Conservation (phyloP, 2,329 filamentous ascomycete genomes). For the Calonectria multiphialidica region DNA sequence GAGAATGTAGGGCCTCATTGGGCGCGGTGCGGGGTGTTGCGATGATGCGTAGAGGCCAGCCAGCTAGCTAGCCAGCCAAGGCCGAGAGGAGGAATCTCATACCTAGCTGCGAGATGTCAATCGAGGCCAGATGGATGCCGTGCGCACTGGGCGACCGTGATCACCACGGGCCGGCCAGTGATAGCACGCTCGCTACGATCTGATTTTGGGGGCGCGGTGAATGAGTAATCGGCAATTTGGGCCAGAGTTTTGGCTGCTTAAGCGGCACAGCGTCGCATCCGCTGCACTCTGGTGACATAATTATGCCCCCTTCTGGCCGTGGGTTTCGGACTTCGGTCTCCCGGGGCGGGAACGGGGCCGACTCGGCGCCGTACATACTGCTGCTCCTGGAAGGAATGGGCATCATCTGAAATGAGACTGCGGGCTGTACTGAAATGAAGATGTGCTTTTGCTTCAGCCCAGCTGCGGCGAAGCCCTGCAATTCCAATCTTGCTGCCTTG, state of each 20-base stretch:
- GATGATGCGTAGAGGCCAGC: not conserved
- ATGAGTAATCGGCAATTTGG: slow-evolving; percentile 4
- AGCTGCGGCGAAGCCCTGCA: not conserved
- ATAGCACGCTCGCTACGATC: not conserved
- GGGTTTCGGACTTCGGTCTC: slow-evolving; percentile 5
- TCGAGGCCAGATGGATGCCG: not conserved
- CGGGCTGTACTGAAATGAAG: not conserved
- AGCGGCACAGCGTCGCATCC: not conserved
- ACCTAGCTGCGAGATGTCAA: not conserved
- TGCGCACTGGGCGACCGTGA: not conserved
- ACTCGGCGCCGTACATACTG: not conserved
- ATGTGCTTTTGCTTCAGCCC: slow-evolving; percentile 7
- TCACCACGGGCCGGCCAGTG: slow-evolving; percentile 1
- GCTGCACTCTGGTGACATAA: not conserved
- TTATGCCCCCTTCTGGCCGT: not conserved
- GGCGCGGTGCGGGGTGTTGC: not conserved
- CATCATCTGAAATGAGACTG: slow-evolving; percentile 3
- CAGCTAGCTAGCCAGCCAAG: no score
- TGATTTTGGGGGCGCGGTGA: not conserved
- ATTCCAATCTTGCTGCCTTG: slow-evolving; percentile 25
- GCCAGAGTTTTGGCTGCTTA: not conserved
- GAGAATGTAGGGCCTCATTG: not conserved
- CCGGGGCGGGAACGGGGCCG: slow-evolving; percentile 1
- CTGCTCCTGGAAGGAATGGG: not conserved
- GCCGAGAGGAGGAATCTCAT: not conserved